These are phyloP conservation scores for Aspergillus sclerotialis DNA, from an alignment of 2,329 filamentous ascomycete genomes.

Conservation along the genomic window DNA sequence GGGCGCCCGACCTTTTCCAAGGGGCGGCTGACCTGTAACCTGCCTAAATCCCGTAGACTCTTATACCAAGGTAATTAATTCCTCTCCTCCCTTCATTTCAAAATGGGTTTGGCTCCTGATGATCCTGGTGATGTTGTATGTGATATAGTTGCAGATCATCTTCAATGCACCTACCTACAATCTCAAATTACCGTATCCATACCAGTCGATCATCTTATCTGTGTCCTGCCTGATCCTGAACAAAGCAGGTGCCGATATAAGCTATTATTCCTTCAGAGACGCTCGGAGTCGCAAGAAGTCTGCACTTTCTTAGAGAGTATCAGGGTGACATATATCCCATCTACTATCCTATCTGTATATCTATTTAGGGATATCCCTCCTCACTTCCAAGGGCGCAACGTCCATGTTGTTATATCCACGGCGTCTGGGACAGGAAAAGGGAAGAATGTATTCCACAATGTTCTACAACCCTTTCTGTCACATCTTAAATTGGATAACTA, in stretches of 20 bases:
- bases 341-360: slow-evolving; percentile 10
- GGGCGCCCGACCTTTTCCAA: too few relatives aligned
- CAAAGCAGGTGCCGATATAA: slow-evolving; percentile 6
- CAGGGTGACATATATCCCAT: slow-evolving; percentile 10
- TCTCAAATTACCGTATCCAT: slow-evolving; percentile 9
- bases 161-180: slow-evolving; percentile 13
- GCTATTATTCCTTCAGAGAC: slow-evolving; percentile 17
- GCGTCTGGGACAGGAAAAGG: slow-evolving; percentile 58
- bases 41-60: too few relatives aligned
- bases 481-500: slow-evolving; percentile 43
- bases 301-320: slow-evolving; percentile 10
- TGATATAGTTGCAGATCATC: slow-evolving; percentile 4
- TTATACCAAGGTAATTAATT: too few relatives aligned
- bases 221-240: slow-evolving; percentile 11
- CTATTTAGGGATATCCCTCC: slow-evolving; percentile 12
- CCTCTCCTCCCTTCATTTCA: too few relatives aligned
- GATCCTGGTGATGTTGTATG: slow-evolving; percentile 1
- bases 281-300: slow-evolving; percentile 2
- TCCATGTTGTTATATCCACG: slow-evolving; percentile 62
- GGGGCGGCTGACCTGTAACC: too few relatives aligned
- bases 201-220: slow-evolving; percentile 17
- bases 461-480: slow-evolving; percentile 51
- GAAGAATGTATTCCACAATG: slow-evolving; percentile 46
- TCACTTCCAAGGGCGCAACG: slow-evolving; percentile 13
- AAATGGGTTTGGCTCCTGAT: not conserved